Base-by-base conservation (phyloP, 768 basidiomycete genomes). In the Hygrocybe punicea region DNA sequence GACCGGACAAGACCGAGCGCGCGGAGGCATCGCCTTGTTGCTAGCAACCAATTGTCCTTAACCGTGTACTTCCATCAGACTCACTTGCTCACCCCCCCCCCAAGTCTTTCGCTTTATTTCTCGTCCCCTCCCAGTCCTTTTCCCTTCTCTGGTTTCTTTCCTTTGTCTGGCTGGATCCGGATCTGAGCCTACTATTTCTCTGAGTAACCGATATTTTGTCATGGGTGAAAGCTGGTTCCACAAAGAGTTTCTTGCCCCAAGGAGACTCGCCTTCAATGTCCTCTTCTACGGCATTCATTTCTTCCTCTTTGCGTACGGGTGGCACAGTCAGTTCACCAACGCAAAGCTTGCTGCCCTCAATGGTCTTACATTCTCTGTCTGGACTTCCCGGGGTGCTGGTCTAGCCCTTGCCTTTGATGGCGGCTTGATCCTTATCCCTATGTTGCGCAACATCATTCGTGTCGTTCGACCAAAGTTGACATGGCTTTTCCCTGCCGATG, bases 401-500 rank as follows among this genome's bases (percentile, higher is more conserved):
- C 85, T 98, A 36, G 89, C 87, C 48, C 84, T 98, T 44, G 93
- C 93, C 17, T 86, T 87, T 67, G 85, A 94, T 70, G 93, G 91
- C 3, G 86, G 84, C 51, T 74, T 96, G 62, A 92, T 97, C 62
- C 81, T 95, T 53, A 66, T 98, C 46, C 94, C 94, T 34, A 87
- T 96, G 85, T 70, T 95, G 56, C 89, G 93, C 67, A 95, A 95
- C 69, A 74, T 92, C 67, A 84, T 96, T 69, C 88, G 90, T 58
- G 72, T 91, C 60, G 73, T 95, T 61, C 87, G 94, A 35, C 94
- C 93, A 17, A 83, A 78, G 62, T 66, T 96, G 46, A 72, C 83
- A n/a, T 88, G 89, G 83, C 73, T 90, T 55, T 86, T 96, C 78
- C 93, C 93, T 14, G 87, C 89, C 57, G 94, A 98, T 70, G 93